Percentiles rank a stretch among this genome's conserved stretches.
phyloP scores from a whole-genome alignment of 768 basidiomycete species.

The Kwoniella europaea region DNA sequence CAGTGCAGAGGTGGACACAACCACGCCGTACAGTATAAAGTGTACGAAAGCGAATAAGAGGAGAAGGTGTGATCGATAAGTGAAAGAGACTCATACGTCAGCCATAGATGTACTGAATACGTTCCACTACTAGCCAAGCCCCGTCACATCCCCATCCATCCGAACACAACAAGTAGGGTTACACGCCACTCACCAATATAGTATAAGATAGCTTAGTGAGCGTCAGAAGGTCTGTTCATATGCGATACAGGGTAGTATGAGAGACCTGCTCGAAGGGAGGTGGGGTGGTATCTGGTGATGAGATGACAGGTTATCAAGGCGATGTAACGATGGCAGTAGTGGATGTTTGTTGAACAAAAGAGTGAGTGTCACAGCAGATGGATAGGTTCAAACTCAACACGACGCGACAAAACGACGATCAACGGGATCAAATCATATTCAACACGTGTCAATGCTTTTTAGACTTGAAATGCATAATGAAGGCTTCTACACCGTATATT shows the following conservation, averaged over 20 bases:
- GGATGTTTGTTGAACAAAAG: neutral
- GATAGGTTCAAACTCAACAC: too few relatives aligned
- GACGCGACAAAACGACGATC: neutral
- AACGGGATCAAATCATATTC: neutral
- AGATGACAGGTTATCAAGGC: neutral
- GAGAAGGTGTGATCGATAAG: neutral
- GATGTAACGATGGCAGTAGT: neutral
- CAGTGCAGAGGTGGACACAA: too few relatives aligned
- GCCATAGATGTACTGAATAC: too few relatives aligned
- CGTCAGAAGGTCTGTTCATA: constrained; percentile 15
- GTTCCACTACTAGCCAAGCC: neutral
- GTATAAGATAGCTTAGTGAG: constrained; percentile 10
- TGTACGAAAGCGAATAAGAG: neutral
- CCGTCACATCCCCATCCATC: neutral
- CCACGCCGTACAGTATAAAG: neutral
- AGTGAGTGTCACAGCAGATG: neutral
- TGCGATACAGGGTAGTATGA: neutral
- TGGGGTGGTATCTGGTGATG: neutral
- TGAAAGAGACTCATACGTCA: too few relatives aligned
- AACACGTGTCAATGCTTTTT: too few relatives aligned
- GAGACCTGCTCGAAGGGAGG: constrained; percentile 18
- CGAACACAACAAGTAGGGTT: neutral
- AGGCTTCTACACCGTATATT: too few relatives aligned
- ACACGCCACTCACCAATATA: constrained; percentile 13
- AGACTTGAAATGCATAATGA: too few relatives aligned